These are phyloP conservation scores for Suillus placidus DNA, from an alignment of 768 basidiomycete species.

Conservation along the genomic window DNA sequence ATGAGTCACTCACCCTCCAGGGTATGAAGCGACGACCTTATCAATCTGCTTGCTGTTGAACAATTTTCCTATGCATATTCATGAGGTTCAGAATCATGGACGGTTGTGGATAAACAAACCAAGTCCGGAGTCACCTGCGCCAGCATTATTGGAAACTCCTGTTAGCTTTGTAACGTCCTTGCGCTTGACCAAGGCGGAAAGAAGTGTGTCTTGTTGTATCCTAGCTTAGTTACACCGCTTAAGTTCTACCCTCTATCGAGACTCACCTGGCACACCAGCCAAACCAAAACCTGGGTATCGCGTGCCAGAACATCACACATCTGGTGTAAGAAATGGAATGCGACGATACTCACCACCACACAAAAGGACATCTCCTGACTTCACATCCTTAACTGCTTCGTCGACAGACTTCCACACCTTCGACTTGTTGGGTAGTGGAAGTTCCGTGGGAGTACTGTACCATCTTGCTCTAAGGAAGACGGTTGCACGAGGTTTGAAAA, in stretches of 20 bases:
- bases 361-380: constrained; percentile 76
- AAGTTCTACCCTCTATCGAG: not conserved
- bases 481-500: constrained; percentile 20
- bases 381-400: constrained; percentile 81
- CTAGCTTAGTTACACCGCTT: not conserved
- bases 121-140: constrained; percentile 67
- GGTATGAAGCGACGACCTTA: constrained; percentile 89
- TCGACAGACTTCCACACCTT: constrained; percentile 86
- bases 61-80: constrained; percentile 57
- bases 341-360: constrained; percentile 69
- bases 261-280: constrained; percentile 82
- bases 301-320: not conserved
- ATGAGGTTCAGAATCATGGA: not conserved
- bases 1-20: constrained; percentile 64
- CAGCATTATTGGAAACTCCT: constrained; percentile 90
- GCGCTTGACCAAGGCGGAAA: constrained; percentile 73
- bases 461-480: constrained; percentile 18
- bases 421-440: constrained; percentile 39
- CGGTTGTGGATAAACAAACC: constrained; percentile 42
- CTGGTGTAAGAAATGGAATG: constrained; percentile 7
- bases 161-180: constrained; percentile 75
- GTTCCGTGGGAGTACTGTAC: constrained; percentile 29
- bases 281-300: constrained; percentile 74
- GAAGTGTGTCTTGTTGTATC: constrained; percentile 69
- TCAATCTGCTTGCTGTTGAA: constrained; percentile 73